Evolutionary conservation across 768 basidiomycete genomes (phyloP), one percentile per base, ranked within the genome.

Genomic region (Gloeopeniophorella convolvens): DNA sequence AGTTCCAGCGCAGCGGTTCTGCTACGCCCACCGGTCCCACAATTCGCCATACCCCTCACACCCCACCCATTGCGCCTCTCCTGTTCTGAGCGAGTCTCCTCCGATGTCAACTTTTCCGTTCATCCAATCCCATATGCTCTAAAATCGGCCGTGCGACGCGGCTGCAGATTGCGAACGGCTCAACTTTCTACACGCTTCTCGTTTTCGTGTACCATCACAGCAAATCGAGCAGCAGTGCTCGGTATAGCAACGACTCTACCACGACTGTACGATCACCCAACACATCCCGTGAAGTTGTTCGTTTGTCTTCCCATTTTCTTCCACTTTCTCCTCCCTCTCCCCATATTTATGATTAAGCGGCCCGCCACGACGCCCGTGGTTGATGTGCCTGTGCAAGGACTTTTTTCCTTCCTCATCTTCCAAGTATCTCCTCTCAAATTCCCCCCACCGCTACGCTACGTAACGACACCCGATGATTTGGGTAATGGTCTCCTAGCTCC

Each of bases 301-400:
- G 24, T 20, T 23, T 28, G 26, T 39, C n/a, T n/a, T n/a, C n/a
- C n/a, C n/a, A n/a, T n/a, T n/a, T 26, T 46, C 39, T 40, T 26
- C 15, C 12, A 15, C 20, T 34, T 21, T 32, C 15, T 28, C 20
- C 20, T 13, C 23, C 45, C 13, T 33, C 46, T 23, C 4, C 33
- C 7, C 27, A n/a, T 55, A 55, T 53, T 55, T 55, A 55, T 55
- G 18, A 36, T 48, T 55, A 53, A 53, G 31, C 42, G 34, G 34
- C 46, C 42, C 16, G 26, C 43, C 34, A 11, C 44, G 37, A 16
- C 31, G 31, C 51, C 39, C 43, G 50, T 55, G 54, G 54, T 41
- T 53, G 51, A 42, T 42, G 28, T 43, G 40, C 28, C 41, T 24
- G 31, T 46, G 28, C 52, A 45, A 34, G 54, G 54, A 55, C 54